These are phyloP conservation scores for Protomyces arabidopsidicola DNA, from an alignment of 1,139 yeast genomes.

Conservation along the genomic window DNA sequence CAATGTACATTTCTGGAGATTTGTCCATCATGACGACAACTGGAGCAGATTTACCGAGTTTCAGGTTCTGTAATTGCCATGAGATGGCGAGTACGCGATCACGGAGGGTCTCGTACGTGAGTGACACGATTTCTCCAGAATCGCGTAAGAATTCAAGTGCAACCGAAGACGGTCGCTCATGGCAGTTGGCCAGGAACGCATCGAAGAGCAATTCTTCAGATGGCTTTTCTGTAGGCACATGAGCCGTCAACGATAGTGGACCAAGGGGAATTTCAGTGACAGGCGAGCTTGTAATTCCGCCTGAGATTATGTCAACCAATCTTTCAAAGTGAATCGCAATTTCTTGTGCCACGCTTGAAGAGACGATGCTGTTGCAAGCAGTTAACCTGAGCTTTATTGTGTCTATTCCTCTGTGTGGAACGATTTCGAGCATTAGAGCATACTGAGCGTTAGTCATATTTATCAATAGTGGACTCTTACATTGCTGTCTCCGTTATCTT, in stretches of 20 bases:
- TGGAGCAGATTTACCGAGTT: slow-evolving; percentile 20
- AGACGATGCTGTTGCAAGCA: not conserved
- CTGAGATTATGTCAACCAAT: not conserved
- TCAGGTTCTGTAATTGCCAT: not conserved
- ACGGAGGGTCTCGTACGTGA: slow-evolving; percentile 30
- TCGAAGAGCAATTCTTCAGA: slow-evolving; percentile 21
- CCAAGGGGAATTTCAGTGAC: not conserved
- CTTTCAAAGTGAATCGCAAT: not conserved
- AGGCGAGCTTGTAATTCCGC: not conserved
- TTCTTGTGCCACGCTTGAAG: not conserved
- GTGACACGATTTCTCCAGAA: slow-evolving; percentile 1
- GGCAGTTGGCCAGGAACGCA: slow-evolving; percentile 25
- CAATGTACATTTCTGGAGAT: slow-evolving; percentile 30
- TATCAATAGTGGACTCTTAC: slow-evolving; percentile 12
- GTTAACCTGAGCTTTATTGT: not conserved
- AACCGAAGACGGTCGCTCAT: not conserved
- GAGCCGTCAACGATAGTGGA: not conserved
- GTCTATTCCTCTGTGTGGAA: not conserved
- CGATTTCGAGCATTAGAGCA: slow-evolving; percentile 14
- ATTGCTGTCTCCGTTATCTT: slow-evolving; percentile 18
- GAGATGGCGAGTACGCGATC: slow-evolving; percentile 24
- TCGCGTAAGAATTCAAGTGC: slow-evolving; percentile 31
- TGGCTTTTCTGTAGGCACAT: not conserved
- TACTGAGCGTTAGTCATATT: slow-evolving; percentile 9
- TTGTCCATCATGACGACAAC: slow-evolving; percentile 30